These are phyloP conservation scores for Vinca major DNA, from an alignment of 305 asterid species.

Conservation along the genomic window DNA sequence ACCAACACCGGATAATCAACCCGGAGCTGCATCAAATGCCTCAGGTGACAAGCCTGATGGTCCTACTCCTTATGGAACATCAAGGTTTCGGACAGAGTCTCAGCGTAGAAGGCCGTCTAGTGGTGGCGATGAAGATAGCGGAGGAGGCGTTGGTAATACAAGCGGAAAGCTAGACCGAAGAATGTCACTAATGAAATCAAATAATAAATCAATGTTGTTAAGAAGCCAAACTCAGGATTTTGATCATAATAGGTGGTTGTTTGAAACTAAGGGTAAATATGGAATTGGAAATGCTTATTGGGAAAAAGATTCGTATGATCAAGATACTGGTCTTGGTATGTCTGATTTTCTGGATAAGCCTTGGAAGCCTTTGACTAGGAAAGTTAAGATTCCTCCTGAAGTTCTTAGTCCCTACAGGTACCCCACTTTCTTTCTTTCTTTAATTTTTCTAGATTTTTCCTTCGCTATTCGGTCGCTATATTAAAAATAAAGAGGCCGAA, in stretches of 20 bases:
- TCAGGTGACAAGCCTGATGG: slow-evolving; percentile 73
- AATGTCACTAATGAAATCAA: slow-evolving; percentile 50
- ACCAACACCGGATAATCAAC: slow-evolving; percentile 88
- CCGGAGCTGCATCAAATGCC: slow-evolving; percentile 34
- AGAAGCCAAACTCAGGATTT: slow-evolving; percentile 88
- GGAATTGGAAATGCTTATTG: slow-evolving; percentile 91
- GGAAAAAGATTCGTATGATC: slow-evolving; percentile 60
- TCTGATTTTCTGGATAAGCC: slow-evolving; percentile 92
- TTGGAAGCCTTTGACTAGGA: slow-evolving; percentile 93
- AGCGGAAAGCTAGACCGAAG: slow-evolving; percentile 52
- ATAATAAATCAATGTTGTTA: slow-evolving; percentile 60
- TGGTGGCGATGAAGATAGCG: slow-evolving; percentile 20
- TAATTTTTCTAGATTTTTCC: neutral
- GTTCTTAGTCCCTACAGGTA: slow-evolving; percentile 91
- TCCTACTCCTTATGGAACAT: slow-evolving; percentile 31
- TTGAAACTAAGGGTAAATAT: slow-evolving; percentile 80
- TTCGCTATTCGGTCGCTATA: too few relatives aligned
- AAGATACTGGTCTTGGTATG: slow-evolving; percentile 82
- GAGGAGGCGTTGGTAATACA: slow-evolving; percentile 14
- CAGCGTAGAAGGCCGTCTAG: slow-evolving; percentile 20
- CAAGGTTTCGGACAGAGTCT: slow-evolving; percentile 46
- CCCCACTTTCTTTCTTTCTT: neutral
- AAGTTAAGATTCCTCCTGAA: slow-evolving; percentile 52
- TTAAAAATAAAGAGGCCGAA: too few relatives aligned
- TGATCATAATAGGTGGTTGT: slow-evolving; percentile 90